phyloP scores from a whole-genome alignment of 2,329 filamentous ascomycete species.

The Zymoseptoria pseudotritici region DNA sequence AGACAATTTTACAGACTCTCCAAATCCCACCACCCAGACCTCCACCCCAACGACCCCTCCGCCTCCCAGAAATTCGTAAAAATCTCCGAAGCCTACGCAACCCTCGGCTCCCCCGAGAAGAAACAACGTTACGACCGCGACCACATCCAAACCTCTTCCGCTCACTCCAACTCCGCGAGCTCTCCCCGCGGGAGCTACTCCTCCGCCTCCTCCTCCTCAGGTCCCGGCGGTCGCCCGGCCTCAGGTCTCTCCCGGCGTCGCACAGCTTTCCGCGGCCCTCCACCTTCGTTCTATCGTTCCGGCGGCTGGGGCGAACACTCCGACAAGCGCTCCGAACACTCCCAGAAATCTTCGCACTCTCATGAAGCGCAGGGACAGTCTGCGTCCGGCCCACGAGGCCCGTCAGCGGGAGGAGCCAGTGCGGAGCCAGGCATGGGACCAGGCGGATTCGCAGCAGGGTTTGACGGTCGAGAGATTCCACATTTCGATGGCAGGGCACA shows the following conservation, averaged over 20 bases:
- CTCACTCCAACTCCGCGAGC: constrained; percentile 34
- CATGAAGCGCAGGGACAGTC: constrained; percentile 21
- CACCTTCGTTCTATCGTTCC: constrained; percentile 77
- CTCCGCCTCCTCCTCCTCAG: constrained; percentile 42
- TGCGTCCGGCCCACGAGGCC: constrained; percentile 10
- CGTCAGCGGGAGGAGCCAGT: constrained; percentile 16
- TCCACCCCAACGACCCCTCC: constrained; percentile 67
- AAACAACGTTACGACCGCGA: constrained; percentile 76
- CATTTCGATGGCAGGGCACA: constrained; percentile 75
- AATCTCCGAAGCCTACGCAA: constrained; percentile 32
- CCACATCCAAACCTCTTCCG: constrained; percentile 36
- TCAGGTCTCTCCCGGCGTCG: constrained; percentile 72
- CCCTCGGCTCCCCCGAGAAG: constrained; percentile 52
- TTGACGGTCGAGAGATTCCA: constrained; percentile 49
- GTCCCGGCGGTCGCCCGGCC: constrained; percentile 63
- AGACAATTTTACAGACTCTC: constrained; percentile 78
- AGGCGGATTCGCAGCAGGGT: constrained; percentile 53
- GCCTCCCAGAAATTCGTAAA: constrained; percentile 60
- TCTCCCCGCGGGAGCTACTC: constrained; percentile 50
- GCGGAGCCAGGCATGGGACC: constrained; percentile 25
- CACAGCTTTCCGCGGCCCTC: constrained; percentile 72
- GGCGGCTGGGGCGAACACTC: constrained; percentile 67
- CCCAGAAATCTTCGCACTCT: constrained; percentile 25
- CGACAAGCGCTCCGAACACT: constrained; percentile 49
- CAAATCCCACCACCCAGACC: constrained; percentile 87